Percentiles rank a stretch among this genome's conserved stretches.
Conservation (phyloP, 495 filamentous ascomycete genomes). For the Lindgomyces ingoldianus region DNA sequence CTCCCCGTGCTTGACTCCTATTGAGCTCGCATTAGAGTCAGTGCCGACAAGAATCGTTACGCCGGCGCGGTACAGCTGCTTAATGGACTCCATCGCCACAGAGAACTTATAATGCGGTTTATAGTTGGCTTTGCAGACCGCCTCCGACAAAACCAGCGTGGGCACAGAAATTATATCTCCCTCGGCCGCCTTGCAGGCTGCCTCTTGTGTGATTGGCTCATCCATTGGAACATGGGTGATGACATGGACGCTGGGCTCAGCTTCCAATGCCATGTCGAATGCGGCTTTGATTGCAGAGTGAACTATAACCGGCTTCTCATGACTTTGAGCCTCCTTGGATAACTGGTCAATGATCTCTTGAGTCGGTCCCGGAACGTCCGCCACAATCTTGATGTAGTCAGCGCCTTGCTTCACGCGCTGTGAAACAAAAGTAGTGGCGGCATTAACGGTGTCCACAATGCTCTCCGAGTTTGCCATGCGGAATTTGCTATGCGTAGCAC, state of each 20-base stretch:
- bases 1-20: constrained; percentile 36
- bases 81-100: constrained; percentile 37
- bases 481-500: constrained; percentile 17
- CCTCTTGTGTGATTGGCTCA: constrained; percentile 28
- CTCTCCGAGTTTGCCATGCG: not conserved
- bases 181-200: constrained; percentile 30
- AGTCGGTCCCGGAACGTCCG: constrained; percentile 43
- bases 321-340: constrained; percentile 35
- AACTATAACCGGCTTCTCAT: constrained; percentile 38
- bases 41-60: constrained; percentile 46
- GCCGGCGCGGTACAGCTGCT: constrained; percentile 36
- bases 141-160: constrained; percentile 41
- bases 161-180: constrained; percentile 38
- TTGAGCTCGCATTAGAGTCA: constrained; percentile 39
- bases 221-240: constrained; percentile 47
- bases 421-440: constrained; percentile 51
- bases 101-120: constrained; percentile 37
- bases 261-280: constrained; percentile 35
- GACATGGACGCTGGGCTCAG: constrained; percentile 37
- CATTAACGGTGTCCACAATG: constrained; percentile 51
- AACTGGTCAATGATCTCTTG: constrained; percentile 40
- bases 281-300: constrained; percentile 38
- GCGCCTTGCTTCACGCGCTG: constrained; percentile 54
- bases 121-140: constrained; percentile 30
- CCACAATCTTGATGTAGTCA: constrained; percentile 60